Evolutionary conservation across 1,139 yeast species (phyloP).

Genomic region (Torulaspora globosa): DNA sequence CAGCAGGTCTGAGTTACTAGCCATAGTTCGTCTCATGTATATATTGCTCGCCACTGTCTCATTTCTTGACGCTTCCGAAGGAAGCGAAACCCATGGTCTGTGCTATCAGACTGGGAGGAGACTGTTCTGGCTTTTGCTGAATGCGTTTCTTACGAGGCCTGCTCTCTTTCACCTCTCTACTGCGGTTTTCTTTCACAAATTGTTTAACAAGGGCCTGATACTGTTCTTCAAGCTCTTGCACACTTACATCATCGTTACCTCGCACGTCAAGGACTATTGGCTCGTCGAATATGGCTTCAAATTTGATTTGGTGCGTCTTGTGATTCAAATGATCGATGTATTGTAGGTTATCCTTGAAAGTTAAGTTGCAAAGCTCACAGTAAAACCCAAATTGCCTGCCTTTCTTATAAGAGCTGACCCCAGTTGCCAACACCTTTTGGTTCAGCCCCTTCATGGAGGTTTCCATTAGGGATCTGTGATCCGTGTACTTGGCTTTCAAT

Average conservation of each 20-base stretch:
- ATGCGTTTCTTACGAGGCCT: constrained; percentile 6
- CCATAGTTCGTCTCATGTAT: constrained; percentile 1
- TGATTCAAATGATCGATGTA: constrained; percentile 81
- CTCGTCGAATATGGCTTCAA: constrained; percentile 38
- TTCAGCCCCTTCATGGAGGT: constrained; percentile 44
- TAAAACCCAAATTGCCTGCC: constrained; percentile 77
- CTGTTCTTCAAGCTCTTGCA: constrained; percentile 37
- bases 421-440: constrained; percentile 44
- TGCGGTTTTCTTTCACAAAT: constrained; percentile 21
- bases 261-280: constrained; percentile 33
- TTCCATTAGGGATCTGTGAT: constrained; percentile 28
- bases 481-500: constrained; percentile 29
- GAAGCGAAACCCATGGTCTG: constrained; percentile 58
- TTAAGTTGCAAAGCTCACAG: constrained; percentile 74
- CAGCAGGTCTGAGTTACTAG: constrained; percentile 6
- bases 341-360: constrained; percentile 76
- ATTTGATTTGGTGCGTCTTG: constrained; percentile 49
- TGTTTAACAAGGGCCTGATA: constrained; percentile 29
- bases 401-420: constrained; percentile 41
- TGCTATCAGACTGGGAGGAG: constrained; percentile 38
- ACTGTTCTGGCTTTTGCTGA: constrained; percentile 16
- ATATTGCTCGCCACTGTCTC: constrained; percentile 2
- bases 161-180: constrained; percentile 17
- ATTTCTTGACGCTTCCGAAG: constrained; percentile 42
- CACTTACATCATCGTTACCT: constrained; percentile 36